Evolutionary conservation across 2,329 filamentous ascomycete genomes (phyloP).

Genomic region (Sclerotinia subarctica): DNA sequence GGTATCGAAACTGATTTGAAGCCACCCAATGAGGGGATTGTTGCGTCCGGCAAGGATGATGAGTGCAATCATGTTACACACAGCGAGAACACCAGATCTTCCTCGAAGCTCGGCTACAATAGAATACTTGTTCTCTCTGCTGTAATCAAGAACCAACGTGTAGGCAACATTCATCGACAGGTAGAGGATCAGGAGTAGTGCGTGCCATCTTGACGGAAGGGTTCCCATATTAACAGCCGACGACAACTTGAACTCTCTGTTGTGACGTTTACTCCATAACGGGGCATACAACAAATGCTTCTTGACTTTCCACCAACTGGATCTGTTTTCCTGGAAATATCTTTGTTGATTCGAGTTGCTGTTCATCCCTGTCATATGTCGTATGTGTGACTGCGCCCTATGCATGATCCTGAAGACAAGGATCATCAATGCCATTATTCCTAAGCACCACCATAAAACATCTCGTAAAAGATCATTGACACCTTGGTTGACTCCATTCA

Average conservation of each 20-base stretch:
- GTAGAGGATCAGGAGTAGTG: slow-evolving; percentile 55
- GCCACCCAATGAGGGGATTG: slow-evolving; percentile 79
- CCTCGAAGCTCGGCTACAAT: slow-evolving; percentile 81
- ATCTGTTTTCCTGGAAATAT: slow-evolving; percentile 59
- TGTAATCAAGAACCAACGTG: slow-evolving; percentile 60
- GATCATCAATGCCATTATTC: slow-evolving; percentile 53
- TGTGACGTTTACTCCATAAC: slow-evolving; percentile 62
- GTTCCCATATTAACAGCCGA: slow-evolving; percentile 59
- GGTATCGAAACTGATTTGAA: slow-evolving; percentile 91
- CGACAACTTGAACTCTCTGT: slow-evolving; percentile 62
- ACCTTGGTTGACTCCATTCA: slow-evolving; percentile 59
- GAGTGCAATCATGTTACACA: slow-evolving; percentile 89
- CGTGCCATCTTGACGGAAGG: slow-evolving; percentile 62
- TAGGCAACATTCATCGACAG: slow-evolving; percentile 60
- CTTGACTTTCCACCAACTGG: slow-evolving; percentile 58
- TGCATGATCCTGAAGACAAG: slow-evolving; percentile 53
- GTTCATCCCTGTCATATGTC: slow-evolving; percentile 59
- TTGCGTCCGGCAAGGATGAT: slow-evolving; percentile 87
- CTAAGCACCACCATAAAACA: slow-evolving; percentile 59
- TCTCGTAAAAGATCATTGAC: slow-evolving; percentile 57
- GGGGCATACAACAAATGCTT: slow-evolving; percentile 62
- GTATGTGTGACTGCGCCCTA: slow-evolving; percentile 53
- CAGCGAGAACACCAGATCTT: slow-evolving; percentile 76
- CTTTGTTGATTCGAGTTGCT: slow-evolving; percentile 49
- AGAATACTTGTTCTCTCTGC: slow-evolving; percentile 55